Conservation (phyloP, 2,329 filamentous ascomycete species). For the Cladosporium sp. region DNA sequence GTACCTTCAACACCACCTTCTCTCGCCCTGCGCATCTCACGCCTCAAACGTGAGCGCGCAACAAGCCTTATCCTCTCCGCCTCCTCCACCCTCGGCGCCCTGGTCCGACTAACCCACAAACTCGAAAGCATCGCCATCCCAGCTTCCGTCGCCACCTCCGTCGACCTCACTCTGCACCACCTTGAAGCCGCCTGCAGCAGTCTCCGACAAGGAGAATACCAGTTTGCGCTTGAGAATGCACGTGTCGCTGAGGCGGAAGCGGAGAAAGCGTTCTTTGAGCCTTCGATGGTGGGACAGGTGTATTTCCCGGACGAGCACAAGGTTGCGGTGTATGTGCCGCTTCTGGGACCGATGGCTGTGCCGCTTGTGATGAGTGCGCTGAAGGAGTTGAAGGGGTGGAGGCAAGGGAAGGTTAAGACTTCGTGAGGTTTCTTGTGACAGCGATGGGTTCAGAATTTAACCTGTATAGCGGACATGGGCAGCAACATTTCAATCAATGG, state of each 20-base stretch:
- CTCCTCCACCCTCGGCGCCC: slow-evolving; percentile 88
- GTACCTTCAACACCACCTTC: slow-evolving; percentile 77
- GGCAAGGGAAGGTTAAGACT: slow-evolving; percentile 33
- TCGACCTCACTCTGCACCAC: slow-evolving; percentile 76
- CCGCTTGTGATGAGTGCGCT: slow-evolving; percentile 81
- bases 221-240: slow-evolving; percentile 73
- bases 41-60: slow-evolving; percentile 80
- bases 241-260: slow-evolving; percentile 84
- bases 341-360: slow-evolving; percentile 87
- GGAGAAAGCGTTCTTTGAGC: slow-evolving; percentile 95
- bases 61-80: slow-evolving; percentile 84
- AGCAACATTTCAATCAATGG: background rate
- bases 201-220: slow-evolving; percentile 63
- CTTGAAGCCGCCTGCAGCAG: slow-evolving; percentile 75
- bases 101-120: slow-evolving; percentile 80
- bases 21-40: slow-evolving; percentile 80
- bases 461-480: background rate
- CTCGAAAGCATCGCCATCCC: slow-evolving; percentile 92
- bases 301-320: slow-evolving; percentile 99
- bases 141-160: slow-evolving; percentile 79
- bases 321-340: slow-evolving; percentile 88
- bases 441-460: background rate
- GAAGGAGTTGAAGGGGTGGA: slow-evolving; percentile 66
- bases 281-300: slow-evolving; percentile 97
- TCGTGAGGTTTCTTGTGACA: background rate